Base-by-base conservation (phyloP, 495 filamentous ascomycete species). In the Xylaria acuta region DNA sequence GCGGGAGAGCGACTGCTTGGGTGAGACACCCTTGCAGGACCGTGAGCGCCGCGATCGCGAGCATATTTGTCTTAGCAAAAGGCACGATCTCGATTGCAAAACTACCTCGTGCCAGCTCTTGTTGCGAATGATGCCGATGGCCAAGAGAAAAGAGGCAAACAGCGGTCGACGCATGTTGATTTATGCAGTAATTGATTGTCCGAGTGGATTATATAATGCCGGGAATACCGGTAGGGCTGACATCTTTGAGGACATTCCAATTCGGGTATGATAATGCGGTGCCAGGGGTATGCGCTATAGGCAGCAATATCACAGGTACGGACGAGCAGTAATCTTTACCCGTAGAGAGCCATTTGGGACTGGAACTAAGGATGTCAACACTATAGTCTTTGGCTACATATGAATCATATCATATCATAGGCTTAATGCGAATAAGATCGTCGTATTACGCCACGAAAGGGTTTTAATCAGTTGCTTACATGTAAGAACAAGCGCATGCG, bases 1-100 rank as follows among this genome's bases (percentile, higher is more conserved):
- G 65, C 12, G 75, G 75, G 18, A 77, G 49, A 32, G 68, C 45
- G 7, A 67, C n/a, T 1, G 73, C 69, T 0, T 67, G 64, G 18
- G 64, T 27, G 49, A 53, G 40, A 40, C 53, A 64, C 40, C 38
- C 25, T 20, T 45, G 58, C 14, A 72, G 20, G 34, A 54, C 6
- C 11, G 64, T 47, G 47, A 22, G 20, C 27, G 34, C n/a, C 41
- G 34, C 12, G 18, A 67, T 1, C 6, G 16, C 43, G 4, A 47
- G 30, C 63, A 66, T 66, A 14, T 64, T 66, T 12, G 1, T 12
- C 16, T 66, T 38, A 3, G 59, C 41, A 18, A 22, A 63, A 40
- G 34, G n/a, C 6, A 34, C 5, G 32, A 59, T 59, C 27, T 59
- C 32, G 54, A 18, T 59, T 36, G 36, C 7, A n/a, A 12, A 25